A percentile compares a stretch with the other conserved stretches of the same genome.
phyloP scores from a whole-genome alignment of 1,284 basidiomycete species.

The Leccinum pachyderme region DNA sequence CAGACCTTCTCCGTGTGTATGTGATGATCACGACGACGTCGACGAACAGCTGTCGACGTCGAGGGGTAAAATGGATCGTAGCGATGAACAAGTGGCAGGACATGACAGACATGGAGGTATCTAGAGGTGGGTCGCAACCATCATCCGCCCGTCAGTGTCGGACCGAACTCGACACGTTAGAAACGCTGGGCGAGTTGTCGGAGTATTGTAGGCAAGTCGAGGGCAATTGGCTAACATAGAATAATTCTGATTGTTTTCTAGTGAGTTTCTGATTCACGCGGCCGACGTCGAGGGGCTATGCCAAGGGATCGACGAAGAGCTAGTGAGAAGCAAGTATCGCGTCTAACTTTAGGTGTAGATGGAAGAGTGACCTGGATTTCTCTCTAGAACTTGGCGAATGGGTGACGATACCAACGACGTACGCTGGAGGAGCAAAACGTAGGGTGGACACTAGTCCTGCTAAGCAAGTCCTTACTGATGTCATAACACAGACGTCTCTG shows the following conservation, averaged over 20 bases:
- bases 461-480: conserved; percentile 8
- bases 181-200: conserved; percentile 67
- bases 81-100: conserved; percentile 99
- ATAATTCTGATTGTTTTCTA: conserved; percentile 34
- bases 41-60: conserved; percentile 75
- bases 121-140: conserved; percentile 51
- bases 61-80: conserved; percentile 83
- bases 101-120: conserved; percentile 92
- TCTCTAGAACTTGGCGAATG: conserved; percentile 83
- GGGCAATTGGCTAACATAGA: not conserved
- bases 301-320: conserved; percentile 91
- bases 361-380: conserved; percentile 10
- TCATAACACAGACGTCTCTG: conserved; percentile 63
- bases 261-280: conserved; percentile 95
- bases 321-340: conserved; percentile 72
- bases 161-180: conserved; percentile 38
- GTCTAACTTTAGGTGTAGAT: not conserved
- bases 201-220: conserved; percentile 70
- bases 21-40: not conserved
- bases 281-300: conserved; percentile 98
- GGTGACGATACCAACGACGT: conserved; percentile 90
- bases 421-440: conserved; percentile 96
- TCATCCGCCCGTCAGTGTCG: not conserved
- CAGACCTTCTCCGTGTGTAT: conserved; percentile 1
- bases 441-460: not conserved